Conservation (phyloP, 2,329 filamentous ascomycete genomes). For the Thermoascus crustaceus region DNA sequence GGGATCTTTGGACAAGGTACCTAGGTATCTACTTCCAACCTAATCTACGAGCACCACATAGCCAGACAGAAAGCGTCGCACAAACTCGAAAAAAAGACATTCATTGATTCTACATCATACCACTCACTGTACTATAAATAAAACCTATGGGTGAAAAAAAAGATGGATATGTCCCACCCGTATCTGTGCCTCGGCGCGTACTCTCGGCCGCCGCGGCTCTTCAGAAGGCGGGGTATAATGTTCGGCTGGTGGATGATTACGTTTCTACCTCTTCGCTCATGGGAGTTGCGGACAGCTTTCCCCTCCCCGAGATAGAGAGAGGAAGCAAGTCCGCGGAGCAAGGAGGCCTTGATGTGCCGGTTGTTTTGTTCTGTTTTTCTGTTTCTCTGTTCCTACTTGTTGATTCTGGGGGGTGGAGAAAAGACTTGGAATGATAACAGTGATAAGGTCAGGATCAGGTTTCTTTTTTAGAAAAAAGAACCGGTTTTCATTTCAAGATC, state of each 20-base stretch:
- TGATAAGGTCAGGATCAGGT: too few relatives aligned
- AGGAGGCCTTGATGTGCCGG: constrained; percentile 41
- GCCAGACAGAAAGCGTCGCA: too few relatives aligned
- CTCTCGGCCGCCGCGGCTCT: constrained; percentile 55
- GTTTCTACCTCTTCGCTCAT: constrained; percentile 40
- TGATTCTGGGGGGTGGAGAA: background rate
- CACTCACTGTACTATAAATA: background rate
- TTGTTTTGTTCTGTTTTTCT: constrained; percentile 3
- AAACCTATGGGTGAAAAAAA: background rate
- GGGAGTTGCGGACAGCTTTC: constrained; percentile 7
- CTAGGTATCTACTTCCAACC: too few relatives aligned
- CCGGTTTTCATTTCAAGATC: constrained; percentile 9
- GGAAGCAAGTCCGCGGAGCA: constrained; percentile 19
- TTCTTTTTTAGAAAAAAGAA: constrained; percentile 8
- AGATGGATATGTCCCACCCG: constrained; percentile 48
- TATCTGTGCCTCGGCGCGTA: constrained; percentile 59
- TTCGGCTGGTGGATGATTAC: constrained; percentile 29
- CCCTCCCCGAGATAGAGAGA: constrained; percentile 5
- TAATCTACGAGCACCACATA: too few relatives aligned
- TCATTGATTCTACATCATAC: background rate
- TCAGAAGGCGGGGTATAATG: constrained; percentile 45
- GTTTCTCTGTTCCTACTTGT: background rate
- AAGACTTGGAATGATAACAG: constrained; percentile 3
- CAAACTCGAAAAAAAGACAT: too few relatives aligned
- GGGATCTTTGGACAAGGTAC: too few relatives aligned